Conservation (phyloP, 73 alveolate species). For the Paramecium caudatum region DNA sequence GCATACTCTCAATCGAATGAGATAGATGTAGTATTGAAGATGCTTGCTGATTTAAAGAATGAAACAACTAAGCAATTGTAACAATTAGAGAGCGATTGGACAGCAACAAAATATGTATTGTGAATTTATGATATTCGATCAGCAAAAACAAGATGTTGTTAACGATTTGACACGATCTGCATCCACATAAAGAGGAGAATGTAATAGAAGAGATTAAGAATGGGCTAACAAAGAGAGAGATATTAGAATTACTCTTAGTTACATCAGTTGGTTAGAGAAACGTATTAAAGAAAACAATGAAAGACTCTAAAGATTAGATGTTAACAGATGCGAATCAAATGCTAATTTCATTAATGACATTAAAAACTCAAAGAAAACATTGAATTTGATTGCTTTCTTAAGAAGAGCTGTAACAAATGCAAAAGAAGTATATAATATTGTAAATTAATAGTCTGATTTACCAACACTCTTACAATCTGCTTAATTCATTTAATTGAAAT, state of each 20-base stretch:
- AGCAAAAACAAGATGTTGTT: constrained; percentile 37
- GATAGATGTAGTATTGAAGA: constrained; percentile 51
- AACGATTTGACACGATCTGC: constrained; percentile 38
- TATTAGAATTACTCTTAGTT: constrained; percentile 50
- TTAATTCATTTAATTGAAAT: constrained; percentile 28
- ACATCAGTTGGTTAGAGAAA: constrained; percentile 54
- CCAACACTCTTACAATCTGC: constrained; percentile 53
- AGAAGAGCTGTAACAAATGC: constrained; percentile 60
- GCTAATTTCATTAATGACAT: constrained; percentile 62
- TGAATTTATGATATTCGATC: constrained; percentile 17
- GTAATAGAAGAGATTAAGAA: constrained; percentile 57
- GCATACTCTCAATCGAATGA: constrained; percentile 47
- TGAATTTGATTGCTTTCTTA: constrained; percentile 39
- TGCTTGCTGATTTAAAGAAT: constrained; percentile 43
- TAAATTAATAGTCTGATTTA: constrained; percentile 61
- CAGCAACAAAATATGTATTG: constrained; percentile 6
- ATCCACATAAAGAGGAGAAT: constrained; percentile 56
- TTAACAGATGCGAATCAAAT: constrained; percentile 68
- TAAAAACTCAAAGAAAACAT: constrained; percentile 17
- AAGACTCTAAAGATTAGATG: constrained; percentile 41
- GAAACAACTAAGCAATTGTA: constrained; percentile 1
- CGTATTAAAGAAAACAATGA: constrained; percentile 55
- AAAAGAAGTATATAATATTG: constrained; percentile 51
- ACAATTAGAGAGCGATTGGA: constrained; percentile 51
- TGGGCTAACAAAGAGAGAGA: constrained; percentile 60